phyloP scores from a whole-genome alignment of 495 filamentous ascomycete species.

The Aspergillus coremiiformis region DNA sequence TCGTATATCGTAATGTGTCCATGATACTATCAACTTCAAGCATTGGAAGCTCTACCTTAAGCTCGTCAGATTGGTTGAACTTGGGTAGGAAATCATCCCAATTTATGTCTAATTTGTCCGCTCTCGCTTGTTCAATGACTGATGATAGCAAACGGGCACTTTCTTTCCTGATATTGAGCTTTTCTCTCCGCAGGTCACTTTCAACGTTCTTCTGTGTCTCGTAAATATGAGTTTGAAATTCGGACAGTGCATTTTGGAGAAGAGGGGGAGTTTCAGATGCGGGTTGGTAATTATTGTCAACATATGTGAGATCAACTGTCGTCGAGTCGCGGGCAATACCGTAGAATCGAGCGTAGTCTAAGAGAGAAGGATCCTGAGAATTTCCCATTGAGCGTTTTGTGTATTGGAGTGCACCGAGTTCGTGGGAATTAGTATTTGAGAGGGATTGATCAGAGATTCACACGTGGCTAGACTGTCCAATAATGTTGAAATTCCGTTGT shows the following conservation, averaged over 20 bases:
- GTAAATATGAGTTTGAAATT: background rate
- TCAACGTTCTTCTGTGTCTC: constrained; percentile 4
- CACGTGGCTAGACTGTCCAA: background rate
- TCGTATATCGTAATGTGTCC: constrained; percentile 23
- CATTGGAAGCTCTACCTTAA: constrained; percentile 47
- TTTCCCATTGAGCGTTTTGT: constrained; percentile 10
- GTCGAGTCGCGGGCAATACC: constrained; percentile 26
- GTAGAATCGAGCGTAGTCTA: constrained; percentile 40
- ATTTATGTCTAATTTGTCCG: constrained; percentile 1
- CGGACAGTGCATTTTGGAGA: background rate
- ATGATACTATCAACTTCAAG: constrained; percentile 43
- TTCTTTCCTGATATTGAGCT: constrained; percentile 17
- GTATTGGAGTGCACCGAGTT: background rate
- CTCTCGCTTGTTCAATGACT: constrained; percentile 6
- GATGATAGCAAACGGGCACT: constrained; percentile 19
- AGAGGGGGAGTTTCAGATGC: background rate
- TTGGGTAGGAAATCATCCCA: constrained; percentile 26
- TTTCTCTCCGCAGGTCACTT: constrained; percentile 9
- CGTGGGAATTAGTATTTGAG: background rate
- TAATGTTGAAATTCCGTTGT: background rate
- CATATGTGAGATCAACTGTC: constrained; percentile 15
- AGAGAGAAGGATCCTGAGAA: constrained; percentile 20
- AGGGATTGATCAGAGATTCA: background rate
- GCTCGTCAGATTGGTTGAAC: constrained; percentile 14
- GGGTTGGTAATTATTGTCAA: constrained; percentile 1